Percentiles rank a stretch among this genome's conserved stretches.
Evolutionary conservation across 306 rosid species (phyloP).

Genomic region (Ziziphus jujuba): DNA sequence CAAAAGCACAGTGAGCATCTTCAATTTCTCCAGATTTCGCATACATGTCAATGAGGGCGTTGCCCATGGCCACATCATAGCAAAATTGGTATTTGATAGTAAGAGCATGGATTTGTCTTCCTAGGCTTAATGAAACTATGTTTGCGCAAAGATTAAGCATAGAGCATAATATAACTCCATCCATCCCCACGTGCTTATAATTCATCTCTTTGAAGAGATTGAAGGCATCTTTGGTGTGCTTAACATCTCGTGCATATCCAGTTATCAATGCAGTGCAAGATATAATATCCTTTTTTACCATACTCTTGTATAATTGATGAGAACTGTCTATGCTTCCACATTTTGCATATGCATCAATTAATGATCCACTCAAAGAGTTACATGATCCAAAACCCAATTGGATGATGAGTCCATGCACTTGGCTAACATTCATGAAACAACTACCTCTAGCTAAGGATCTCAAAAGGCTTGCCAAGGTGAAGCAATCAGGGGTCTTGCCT

Average conservation of each 20-base stretch:
- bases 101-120: conserved; percentile 36
- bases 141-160: conserved; percentile 38
- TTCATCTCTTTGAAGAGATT: conserved; percentile 24
- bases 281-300: conserved; percentile 31
- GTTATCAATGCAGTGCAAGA: conserved; percentile 29
- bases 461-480: conserved; percentile 35
- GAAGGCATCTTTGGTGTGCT: conserved; percentile 16
- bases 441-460: conserved; percentile 14
- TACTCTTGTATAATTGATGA: conserved; percentile 25
- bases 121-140: conserved; percentile 29
- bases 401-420: conserved; percentile 29
- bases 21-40: conserved; percentile 35
- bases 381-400: conserved; percentile 31
- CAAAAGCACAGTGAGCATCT: conserved; percentile 28
- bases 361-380: conserved; percentile 25
- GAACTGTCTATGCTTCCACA: conserved; percentile 28
- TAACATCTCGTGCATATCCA: conserved; percentile 28
- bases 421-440: conserved; percentile 23
- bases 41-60: conserved; percentile 40
- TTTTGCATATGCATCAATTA: conserved; percentile 33
- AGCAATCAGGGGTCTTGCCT: conserved; percentile 38
- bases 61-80: conserved; percentile 36
- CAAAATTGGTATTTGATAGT: conserved; percentile 22
- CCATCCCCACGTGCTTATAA: conserved; percentile 12
- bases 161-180: conserved; percentile 28